phyloP scores from a whole-genome alignment of 306 rosid genomes.

The Trifolium subterraneum region DNA sequence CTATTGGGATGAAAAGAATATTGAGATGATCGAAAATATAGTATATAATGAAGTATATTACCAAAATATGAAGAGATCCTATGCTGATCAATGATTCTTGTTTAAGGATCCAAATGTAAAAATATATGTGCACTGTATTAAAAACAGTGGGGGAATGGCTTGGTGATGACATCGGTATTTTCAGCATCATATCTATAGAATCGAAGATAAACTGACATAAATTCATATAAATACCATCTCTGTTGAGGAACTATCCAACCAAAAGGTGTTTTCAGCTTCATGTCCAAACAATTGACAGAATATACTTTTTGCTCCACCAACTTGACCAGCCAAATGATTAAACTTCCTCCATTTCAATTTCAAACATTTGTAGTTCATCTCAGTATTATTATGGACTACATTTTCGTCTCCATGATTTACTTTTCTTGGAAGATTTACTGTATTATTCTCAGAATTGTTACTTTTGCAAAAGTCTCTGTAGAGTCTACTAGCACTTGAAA shows the following conservation, averaged over 20 bases:
- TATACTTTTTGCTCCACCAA: conserved; percentile 84
- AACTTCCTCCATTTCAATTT: conserved; percentile 90
- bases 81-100: background rate
- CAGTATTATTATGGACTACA: conserved; percentile 38
- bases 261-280: conserved; percentile 84
- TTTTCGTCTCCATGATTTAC: conserved; percentile 43
- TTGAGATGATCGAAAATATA: background rate
- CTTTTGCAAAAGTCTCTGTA: conserved; percentile 53
- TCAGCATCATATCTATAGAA: conserved; percentile 23
- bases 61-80: conserved; percentile 26
- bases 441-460: conserved; percentile 43
- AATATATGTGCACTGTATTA: conserved; percentile 20
- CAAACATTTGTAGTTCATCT: conserved; percentile 54
- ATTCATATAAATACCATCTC: conserved; percentile 71
- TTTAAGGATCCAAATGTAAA: conserved; percentile 20
- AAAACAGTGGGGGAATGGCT: conserved; percentile 11
- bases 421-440: conserved; percentile 41
- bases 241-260: conserved; percentile 96
- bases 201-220: conserved; percentile 17
- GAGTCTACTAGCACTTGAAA: conserved; percentile 50
- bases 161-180: conserved; percentile 13
- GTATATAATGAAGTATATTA: conserved; percentile 5
- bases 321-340: conserved; percentile 67
- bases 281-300: conserved; percentile 81
- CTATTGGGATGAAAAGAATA: conserved; percentile 46